Base-by-base conservation (phyloP, 495 filamentous ascomycete genomes). In the Aspergillus sclerotiicarbonarius region DNA sequence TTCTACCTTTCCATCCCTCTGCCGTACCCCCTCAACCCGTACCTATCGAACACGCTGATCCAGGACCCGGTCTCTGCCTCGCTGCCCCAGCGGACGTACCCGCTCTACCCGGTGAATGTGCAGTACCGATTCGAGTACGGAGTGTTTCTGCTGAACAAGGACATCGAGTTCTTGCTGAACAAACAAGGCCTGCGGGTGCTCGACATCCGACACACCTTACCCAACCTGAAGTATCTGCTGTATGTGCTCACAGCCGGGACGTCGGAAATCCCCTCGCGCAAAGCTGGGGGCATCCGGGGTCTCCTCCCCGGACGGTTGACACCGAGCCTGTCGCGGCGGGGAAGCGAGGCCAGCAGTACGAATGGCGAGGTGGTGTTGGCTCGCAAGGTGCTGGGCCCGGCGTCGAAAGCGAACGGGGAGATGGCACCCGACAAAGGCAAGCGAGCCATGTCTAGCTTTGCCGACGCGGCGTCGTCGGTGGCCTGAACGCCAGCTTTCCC, bases 61-160 rank as follows among this genome's bases (percentile, higher is more conserved):
- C 82, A 85, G 53, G 94, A 98, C 65, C 87, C 87, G 8, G 87
- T 98, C 53, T 87, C 84, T 44, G 75, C 84, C 6, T 67, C 69
- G n/a, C 80, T 91, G 5, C 78, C 84, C 7, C 83, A 85, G 52
- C 81, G 89, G 18, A 87, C 83, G 2, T 95, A 90, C 67, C 94
- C 93, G 2, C 80, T 98, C 0, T 91, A 90, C 69, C 80, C 87
- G 33, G 87, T 89, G 56, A 85, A 84, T 12, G 85, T 92, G 7
- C 81, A 87, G 30, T 96, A 89, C 65, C 84, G 92, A 9, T 96
- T 97, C 67, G 93, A 97, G 60, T 98, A 98, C 74, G 94, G 80
- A 6, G 91, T 96, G 60, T 98, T 98, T 62, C 72, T 98, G 10
- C 77, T 98, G 4, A 97, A 98, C 72, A 93, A 96, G 66, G 80